Percentiles rank a stretch among this genome's conserved stretches.
These are phyloP conservation scores for Monosporascus sp. DNA, from an alignment of 2,329 filamentous ascomycete species.

Conservation along the genomic window DNA sequence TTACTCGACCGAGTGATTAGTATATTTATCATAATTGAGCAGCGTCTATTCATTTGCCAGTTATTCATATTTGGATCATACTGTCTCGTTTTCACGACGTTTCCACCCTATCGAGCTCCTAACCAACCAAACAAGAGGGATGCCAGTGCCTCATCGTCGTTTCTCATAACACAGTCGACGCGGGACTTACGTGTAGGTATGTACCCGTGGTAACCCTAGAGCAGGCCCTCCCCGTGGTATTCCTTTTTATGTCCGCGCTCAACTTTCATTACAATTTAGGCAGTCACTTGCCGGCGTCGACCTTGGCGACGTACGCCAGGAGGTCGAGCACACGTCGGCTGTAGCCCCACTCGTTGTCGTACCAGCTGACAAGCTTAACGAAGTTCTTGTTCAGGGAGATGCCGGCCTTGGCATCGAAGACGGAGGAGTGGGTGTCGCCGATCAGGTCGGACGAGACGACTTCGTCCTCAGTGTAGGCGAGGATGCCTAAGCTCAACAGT, in stretches of 20 bases:
- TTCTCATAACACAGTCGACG: no score
- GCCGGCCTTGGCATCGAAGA: constrained; percentile 99
- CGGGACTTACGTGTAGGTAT: no score
- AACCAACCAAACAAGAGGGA: background rate
- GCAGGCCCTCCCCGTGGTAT: no score
- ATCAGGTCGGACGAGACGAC: constrained; percentile 91
- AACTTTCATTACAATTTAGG: constrained; percentile 18
- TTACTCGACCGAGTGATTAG: no score
- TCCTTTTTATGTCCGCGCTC: no score
- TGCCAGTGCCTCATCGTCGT: no score
- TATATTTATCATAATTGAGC: background rate
- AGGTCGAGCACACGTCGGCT: constrained; percentile 90
- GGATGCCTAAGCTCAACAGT: constrained; percentile 56
- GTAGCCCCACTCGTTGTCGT: constrained; percentile 99
- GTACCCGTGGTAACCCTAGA: no score
- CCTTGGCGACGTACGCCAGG: constrained; percentile 71
- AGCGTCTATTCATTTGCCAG: constrained; percentile 4
- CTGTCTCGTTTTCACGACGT: background rate
- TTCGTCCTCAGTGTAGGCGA: constrained; percentile 95
- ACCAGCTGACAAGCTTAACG: constrained; percentile 97
- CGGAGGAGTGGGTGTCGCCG: constrained; percentile 89
- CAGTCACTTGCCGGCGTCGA: constrained; percentile 54
- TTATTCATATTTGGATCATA: constrained; percentile 10
- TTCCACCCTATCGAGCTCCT: background rate
- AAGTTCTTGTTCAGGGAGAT: constrained; percentile 98